These are phyloP conservation scores for Volvox carteri DNA, from an alignment of 163 green algal species.

Conservation along the genomic window DNA sequence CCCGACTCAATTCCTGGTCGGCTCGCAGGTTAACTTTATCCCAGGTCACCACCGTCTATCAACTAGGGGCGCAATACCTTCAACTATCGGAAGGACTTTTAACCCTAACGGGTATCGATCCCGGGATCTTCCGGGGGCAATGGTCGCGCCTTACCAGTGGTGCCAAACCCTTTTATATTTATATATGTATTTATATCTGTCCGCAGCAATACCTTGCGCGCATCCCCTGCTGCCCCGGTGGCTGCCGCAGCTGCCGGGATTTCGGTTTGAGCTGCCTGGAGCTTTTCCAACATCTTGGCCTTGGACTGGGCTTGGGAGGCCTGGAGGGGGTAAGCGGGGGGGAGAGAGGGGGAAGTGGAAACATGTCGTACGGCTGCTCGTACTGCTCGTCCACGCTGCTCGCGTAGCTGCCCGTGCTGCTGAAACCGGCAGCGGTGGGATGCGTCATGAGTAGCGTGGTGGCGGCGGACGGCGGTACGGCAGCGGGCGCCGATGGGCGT, in stretches of 20 bases:
- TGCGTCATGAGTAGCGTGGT: background rate
- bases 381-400: constrained; percentile 24
- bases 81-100: no score
- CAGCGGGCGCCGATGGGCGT: background rate
- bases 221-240: constrained; percentile 70
- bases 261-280: constrained; percentile 65
- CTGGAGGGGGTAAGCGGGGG: background rate
- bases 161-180: no score
- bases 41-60: no score
- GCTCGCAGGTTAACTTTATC: no score
- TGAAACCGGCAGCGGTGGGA: constrained; percentile 28
- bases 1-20: no score
- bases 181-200: no score
- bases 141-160: no score
- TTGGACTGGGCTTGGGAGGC: constrained; percentile 74
- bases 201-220: constrained; percentile 70
- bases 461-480: background rate
- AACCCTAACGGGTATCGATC: no score
- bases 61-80: no score
- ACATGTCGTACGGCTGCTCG: background rate
- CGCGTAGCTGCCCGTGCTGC: constrained; percentile 39
- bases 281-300: constrained; percentile 79
- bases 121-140: no score
- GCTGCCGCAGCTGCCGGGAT: constrained; percentile 61
- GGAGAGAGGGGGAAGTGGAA: background rate